phyloP scores from a whole-genome alignment of 495 filamentous ascomycete species.

The Staphylotrichum longicolle region DNA sequence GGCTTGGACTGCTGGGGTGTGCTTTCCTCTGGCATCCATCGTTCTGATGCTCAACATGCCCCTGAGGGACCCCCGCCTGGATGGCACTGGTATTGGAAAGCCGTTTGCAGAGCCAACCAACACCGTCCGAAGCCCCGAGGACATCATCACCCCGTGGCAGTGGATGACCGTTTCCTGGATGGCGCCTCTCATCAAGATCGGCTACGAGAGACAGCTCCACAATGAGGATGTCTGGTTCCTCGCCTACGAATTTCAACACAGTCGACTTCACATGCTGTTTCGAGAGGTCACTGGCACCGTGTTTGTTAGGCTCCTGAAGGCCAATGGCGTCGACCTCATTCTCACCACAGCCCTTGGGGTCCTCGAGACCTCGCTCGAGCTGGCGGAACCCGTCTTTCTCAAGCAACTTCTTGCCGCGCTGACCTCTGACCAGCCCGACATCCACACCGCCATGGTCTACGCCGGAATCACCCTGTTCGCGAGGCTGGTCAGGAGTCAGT shows the following conservation, averaged over 20 bases:
- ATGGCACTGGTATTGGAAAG: constrained; percentile 58
- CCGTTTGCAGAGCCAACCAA: constrained; percentile 57
- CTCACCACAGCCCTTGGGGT: constrained; percentile 61
- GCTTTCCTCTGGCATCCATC: constrained; percentile 35
- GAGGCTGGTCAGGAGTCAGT: constrained; percentile 62
- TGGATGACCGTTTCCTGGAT: constrained; percentile 85
- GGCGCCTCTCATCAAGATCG: constrained; percentile 64
- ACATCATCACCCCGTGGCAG: constrained; percentile 74
- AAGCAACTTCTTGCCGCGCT: constrained; percentile 70
- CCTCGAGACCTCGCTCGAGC: constrained; percentile 61
- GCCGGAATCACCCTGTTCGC: constrained; percentile 59
- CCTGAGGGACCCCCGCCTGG: constrained; percentile 59
- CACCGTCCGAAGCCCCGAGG: constrained; percentile 73
- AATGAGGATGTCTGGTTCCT: constrained; percentile 78
- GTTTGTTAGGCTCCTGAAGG: constrained; percentile 61
- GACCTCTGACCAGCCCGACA: constrained; percentile 49
- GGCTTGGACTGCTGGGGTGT: constrained; percentile 17
- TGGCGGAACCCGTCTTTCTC: constrained; percentile 65
- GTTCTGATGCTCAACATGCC: constrained; percentile 67
- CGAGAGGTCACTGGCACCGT: constrained; percentile 70
- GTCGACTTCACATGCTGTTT: constrained; percentile 66
- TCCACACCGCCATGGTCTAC: constrained; percentile 61
- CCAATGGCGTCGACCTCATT: constrained; percentile 72
- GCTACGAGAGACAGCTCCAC: constrained; percentile 60
- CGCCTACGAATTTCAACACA: constrained; percentile 73